Conservation (phyloP, 768 basidiomycete genomes). For the Glaciozyma antarctica region DNA sequence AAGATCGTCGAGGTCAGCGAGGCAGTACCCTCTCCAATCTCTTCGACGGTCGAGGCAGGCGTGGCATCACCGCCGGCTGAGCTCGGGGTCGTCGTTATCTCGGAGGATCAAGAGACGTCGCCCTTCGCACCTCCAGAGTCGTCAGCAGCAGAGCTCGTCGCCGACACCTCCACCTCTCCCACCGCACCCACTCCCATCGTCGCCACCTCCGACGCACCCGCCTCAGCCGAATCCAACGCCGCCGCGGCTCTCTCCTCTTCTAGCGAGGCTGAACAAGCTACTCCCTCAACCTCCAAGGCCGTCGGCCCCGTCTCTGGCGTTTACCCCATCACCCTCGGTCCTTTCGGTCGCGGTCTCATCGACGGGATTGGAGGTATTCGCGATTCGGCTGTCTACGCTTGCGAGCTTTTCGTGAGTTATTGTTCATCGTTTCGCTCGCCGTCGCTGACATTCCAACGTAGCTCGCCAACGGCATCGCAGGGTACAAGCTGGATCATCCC, state of each 20-base stretch:
- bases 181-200: not conserved
- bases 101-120: conserved; percentile 22
- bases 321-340: conserved; percentile 7
- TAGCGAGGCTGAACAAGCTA: not conserved
- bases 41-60: not conserved
- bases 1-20: not conserved
- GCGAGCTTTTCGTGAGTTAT: conserved; percentile 29
- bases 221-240: not conserved
- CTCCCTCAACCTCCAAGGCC: not conserved
- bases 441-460: not conserved
- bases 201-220: not conserved
- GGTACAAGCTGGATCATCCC: conserved; percentile 30
- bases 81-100: not conserved
- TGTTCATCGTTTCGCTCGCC: not conserved
- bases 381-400: conserved; percentile 31
- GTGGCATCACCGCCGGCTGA: not conserved
- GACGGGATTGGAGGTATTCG: conserved; percentile 33
- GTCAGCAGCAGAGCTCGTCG: not conserved
- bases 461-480: conserved; percentile 28
- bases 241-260: not conserved
- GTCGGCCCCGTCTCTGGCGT: not conserved
- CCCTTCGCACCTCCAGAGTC: conserved; percentile 12
- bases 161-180: not conserved
- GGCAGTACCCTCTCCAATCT: not conserved
- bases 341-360: conserved; percentile 31